Evolutionary conservation across 2,329 filamentous ascomycete genomes (phyloP).

Genomic region (Colletotrichum orchidophilum): DNA sequence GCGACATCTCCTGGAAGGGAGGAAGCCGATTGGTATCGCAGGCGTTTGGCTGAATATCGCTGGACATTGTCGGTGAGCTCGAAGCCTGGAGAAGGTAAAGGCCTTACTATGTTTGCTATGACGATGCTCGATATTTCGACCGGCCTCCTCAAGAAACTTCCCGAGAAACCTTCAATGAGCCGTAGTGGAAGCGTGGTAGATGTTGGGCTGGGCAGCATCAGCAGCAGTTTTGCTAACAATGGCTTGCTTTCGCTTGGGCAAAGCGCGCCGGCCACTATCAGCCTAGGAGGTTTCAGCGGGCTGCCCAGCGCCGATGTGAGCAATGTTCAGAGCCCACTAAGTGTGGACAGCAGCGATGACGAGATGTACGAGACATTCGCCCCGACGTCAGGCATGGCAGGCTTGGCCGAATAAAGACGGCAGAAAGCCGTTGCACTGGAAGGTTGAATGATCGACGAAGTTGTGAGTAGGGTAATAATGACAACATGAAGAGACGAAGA

Average conservation of each 20-base stretch:
- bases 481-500: constrained; percentile 15
- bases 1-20: constrained; percentile 87
- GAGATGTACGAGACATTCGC: constrained; percentile 61
- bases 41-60: constrained; percentile 85
- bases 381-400: constrained; percentile 45
- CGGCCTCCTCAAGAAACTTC: constrained; percentile 73
- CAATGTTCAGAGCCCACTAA: constrained; percentile 60
- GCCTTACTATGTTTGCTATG: constrained; percentile 76
- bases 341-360: constrained; percentile 64
- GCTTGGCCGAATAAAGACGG: constrained; percentile 37
- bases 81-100: constrained; percentile 70
- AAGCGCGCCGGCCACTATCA: constrained; percentile 27
- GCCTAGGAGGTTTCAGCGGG: constrained; percentile 51
- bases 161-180: constrained; percentile 75
- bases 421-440: not conserved
- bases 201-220: constrained; percentile 47
- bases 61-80: constrained; percentile 93
- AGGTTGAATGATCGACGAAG: not conserved
- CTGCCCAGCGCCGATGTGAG: constrained; percentile 59
- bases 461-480: constrained; percentile 10
- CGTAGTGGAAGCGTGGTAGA: constrained; percentile 61
- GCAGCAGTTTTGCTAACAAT: constrained; percentile 45
- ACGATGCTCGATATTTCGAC: constrained; percentile 80
- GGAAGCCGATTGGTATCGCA: constrained; percentile 92
- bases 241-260: constrained; percentile 32